Conservation (phyloP, 257 asterid genomes). For the Phtheirospermum japonicum region DNA sequence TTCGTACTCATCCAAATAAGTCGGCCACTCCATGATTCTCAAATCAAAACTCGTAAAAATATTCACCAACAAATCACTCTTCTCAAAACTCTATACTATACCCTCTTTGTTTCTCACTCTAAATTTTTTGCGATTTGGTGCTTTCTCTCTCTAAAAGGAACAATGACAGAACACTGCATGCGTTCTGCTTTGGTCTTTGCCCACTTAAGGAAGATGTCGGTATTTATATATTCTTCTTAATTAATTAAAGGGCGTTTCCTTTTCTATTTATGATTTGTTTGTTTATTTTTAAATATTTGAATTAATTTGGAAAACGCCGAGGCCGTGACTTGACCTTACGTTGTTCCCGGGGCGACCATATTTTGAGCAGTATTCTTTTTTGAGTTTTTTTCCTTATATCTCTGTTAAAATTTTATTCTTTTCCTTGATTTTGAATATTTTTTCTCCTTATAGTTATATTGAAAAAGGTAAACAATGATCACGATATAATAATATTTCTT, state of each 20-base stretch:
- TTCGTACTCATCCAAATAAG: slow-evolving; percentile 81
- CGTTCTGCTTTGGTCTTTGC: slow-evolving; percentile 28
- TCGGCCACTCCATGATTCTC: slow-evolving; percentile 66
- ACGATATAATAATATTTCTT: no score
- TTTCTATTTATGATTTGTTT: neutral
- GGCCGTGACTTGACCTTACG: neutral
- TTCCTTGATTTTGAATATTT: neutral
- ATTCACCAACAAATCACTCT: neutral
- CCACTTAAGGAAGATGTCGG: neutral
- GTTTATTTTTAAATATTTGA: neutral
- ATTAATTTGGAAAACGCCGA: neutral
- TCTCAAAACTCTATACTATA: neutral
- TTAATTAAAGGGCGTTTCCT: slow-evolving; percentile 12
- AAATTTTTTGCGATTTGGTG: neutral
- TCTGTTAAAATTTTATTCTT: no score
- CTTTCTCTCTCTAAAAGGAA: slow-evolving; percentile 34
- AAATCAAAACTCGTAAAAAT: neutral
- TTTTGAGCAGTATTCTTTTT: no score
- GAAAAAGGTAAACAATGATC: neutral
- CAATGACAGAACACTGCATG: slow-evolving; percentile 28
- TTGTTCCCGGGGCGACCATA: no score
- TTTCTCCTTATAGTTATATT: neutral
- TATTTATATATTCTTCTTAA: slow-evolving; percentile 28
- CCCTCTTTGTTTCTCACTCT: slow-evolving; percentile 38
- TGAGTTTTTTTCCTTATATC: no score